Evolutionary conservation across 2,329 filamentous ascomycete species (phyloP).

Genomic region (Trichoderma atroviride): DNA sequence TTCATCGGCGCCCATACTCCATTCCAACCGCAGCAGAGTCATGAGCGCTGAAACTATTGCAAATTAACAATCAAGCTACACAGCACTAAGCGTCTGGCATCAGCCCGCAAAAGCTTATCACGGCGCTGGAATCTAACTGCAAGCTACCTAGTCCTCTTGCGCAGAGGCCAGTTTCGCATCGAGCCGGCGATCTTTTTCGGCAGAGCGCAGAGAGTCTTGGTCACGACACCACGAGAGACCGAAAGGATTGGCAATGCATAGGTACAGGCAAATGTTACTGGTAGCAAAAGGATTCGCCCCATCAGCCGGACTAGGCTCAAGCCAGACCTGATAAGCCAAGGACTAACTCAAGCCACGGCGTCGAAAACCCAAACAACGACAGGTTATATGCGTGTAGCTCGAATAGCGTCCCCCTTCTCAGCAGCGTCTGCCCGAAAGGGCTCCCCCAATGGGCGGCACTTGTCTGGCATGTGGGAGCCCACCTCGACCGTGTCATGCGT

Average conservation of each 20-base stretch:
- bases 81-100: not conserved
- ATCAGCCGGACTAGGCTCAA: not conserved
- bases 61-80: constrained; percentile 2
- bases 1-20: not conserved
- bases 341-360: not conserved
- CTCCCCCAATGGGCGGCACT: constrained; percentile 24
- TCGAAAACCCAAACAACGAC: not conserved
- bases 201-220: constrained; percentile 3
- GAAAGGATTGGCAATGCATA: not conserved
- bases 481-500: constrained; percentile 31
- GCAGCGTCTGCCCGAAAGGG: not conserved
- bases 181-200: constrained; percentile 14
- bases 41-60: not conserved
- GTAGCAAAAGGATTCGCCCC: not conserved
- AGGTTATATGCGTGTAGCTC: not conserved
- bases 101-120: constrained; percentile 21
- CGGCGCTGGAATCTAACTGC: constrained; percentile 12
- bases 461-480: constrained; percentile 27
- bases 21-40: not conserved
- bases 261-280: not conserved
- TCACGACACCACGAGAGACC: constrained; percentile 16
- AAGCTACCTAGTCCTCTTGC: constrained; percentile 13
- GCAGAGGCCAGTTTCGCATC: constrained; percentile 6
- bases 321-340: not conserved
- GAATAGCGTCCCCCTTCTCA: not conserved